Percentiles rank a stretch among this genome's conserved stretches.
Evolutionary conservation across 257 asterid species (phyloP).

Genomic region (Nyctanthes arbortristis): DNA sequence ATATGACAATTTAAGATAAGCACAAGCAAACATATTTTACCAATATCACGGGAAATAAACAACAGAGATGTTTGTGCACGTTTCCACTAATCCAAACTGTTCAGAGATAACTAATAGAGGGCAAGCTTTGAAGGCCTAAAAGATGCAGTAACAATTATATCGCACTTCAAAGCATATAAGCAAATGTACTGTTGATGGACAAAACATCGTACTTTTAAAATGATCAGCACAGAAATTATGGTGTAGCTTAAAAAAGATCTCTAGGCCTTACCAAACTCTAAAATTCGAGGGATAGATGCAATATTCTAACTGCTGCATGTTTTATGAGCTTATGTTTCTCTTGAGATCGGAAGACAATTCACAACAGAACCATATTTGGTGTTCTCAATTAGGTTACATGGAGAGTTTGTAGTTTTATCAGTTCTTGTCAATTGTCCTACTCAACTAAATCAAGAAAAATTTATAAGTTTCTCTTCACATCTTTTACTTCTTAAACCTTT

Average conservation of each 20-base stretch:
- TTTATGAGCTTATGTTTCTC: too few species aligned
- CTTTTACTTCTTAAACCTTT: background rate
- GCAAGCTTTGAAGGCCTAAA: background rate
- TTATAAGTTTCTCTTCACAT: slow-evolving; percentile 6
- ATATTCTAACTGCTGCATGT: too few species aligned
- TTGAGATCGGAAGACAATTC: background rate
- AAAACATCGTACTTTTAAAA: background rate
- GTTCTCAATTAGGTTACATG: background rate
- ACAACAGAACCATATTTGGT: background rate
- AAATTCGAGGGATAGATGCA: too few species aligned
- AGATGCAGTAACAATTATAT: background rate
- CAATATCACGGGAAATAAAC: background rate
- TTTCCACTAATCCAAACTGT: background rate
- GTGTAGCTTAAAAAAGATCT: too few species aligned
- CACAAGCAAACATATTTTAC: background rate
- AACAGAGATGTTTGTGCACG: background rate
- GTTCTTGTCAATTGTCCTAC: background rate
- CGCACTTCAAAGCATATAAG: background rate
- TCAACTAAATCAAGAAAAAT: background rate
- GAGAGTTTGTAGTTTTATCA: background rate
- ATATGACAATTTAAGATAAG: background rate
- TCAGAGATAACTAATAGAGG: background rate
- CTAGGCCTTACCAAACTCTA: too few species aligned
- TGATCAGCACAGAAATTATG: background rate
- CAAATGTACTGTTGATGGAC: background rate